Evolutionary conservation across 140 eudicot species (phyloP), one percentile per base, ranked within the genome.

Genomic region (Cichorium intybus): DNA sequence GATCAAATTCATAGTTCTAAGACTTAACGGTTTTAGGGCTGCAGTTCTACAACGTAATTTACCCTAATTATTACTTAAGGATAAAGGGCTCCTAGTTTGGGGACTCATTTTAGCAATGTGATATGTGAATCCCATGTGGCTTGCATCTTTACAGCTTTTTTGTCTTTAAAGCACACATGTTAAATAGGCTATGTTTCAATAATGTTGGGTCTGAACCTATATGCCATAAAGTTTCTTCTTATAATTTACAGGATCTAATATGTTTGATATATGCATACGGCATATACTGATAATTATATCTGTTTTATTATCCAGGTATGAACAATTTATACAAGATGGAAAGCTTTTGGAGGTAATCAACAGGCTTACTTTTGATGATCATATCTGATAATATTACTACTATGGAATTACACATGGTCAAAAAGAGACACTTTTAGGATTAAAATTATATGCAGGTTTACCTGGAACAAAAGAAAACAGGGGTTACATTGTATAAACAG

Each of bases 271-370:
- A 16, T 55, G 53, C 21, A 27, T 53, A 11, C 10, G 64, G 52
- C 28, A 21, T 53, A 57, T 66, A 52, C 74, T 75, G 58, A 57
- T 17, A 37, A 2, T 24, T 68, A 43, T 59, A 18, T 53, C 12
- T 60, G 52, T 31, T 29, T 47, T 65, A 56, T 52, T 67, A 34
- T 82, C 72, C 81, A 92, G 99, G 83, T 88, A 81, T 66, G 95
- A 93, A 72, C 93, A 85, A 41, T 84, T 88, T 78, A 64, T 88
- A 48, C 88, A 86, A 67, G 90, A 86, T 35, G 99, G 97, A 47
- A 88, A 86, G 80, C 81, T 93, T 58, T 80, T 93, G 82, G 99
- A 93, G 99, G 99, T 93, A 79, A 39, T 26, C 28, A 41, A 27
- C 33, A 51, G 17, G 46, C 27, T 75, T 59, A 22, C 54, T 20